phyloP scores from a whole-genome alignment of 768 basidiomycete genomes.

The Lactifluus subvellereus region DNA sequence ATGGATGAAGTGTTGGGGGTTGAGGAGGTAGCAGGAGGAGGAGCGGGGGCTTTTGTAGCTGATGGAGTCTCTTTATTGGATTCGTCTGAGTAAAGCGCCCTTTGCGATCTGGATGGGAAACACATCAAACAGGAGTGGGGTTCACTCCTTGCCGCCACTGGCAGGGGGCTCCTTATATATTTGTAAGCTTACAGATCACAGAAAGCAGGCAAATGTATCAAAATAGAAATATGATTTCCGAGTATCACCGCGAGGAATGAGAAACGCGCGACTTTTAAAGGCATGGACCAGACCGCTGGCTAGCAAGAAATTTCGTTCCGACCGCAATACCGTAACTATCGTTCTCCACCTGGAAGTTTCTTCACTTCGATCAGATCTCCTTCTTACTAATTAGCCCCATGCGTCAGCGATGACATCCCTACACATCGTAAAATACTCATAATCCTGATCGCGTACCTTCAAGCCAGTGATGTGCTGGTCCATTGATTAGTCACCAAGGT shows the following conservation, averaged over 20 bases:
- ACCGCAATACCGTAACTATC: too few relatives aligned
- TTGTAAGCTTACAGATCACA: too few relatives aligned
- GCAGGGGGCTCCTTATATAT: conserved; percentile 13
- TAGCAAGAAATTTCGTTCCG: too few relatives aligned
- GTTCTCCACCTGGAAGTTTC: neutral
- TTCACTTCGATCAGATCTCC: conserved; percentile 7
- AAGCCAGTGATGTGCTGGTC: too few relatives aligned
- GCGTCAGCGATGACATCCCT: conserved; percentile 1
- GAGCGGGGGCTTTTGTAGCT: conserved; percentile 22
- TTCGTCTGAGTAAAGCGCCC: conserved; percentile 32
- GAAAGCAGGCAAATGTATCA: neutral
- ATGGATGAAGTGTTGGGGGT: conserved; percentile 4
- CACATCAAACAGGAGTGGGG: conserved; percentile 30
- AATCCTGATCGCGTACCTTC: too few relatives aligned
- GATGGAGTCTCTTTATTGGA: conserved; percentile 18
- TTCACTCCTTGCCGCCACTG: neutral
- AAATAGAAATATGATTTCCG: conserved; percentile 8
- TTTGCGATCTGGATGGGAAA: conserved; percentile 37
- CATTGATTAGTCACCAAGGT: too few relatives aligned
- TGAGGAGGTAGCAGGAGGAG: neutral
- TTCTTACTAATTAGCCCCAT: neutral
- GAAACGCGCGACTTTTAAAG: neutral
- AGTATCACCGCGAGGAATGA: neutral
- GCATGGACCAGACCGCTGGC: too few relatives aligned
- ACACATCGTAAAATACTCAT: too few relatives aligned